A percentile compares a stretch with the other conserved stretches of the same genome.
Conservation (phyloP, 2,329 filamentous ascomycete genomes). For the Cercospora sp. region DNA sequence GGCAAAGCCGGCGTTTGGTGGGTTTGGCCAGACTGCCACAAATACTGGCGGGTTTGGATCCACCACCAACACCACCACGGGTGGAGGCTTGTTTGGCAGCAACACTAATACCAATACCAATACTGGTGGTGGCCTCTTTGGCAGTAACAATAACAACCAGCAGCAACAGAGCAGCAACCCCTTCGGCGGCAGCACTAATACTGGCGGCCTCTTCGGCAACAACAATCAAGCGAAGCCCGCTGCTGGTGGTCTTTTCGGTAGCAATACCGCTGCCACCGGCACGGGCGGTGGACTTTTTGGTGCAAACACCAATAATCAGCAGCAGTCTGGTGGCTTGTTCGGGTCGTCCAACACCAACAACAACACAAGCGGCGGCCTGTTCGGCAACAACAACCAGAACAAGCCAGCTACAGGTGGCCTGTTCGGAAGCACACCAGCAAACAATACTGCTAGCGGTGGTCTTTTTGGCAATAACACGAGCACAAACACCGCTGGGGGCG, state of each 20-base stretch:
- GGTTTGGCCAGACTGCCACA: conserved; percentile 20
- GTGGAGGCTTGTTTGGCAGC: conserved; percentile 27
- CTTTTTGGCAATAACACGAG: conserved; percentile 41
- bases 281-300: conserved; percentile 36
- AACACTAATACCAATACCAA: conserved; percentile 24
- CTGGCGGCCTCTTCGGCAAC: conserved; percentile 38
- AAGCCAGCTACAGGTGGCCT: conserved; percentile 28
- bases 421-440: conserved; percentile 45
- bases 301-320: conserved; percentile 20
- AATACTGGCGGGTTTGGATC: conserved; percentile 19
- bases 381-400: conserved; percentile 34
- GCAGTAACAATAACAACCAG: conserved; percentile 30
- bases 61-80: conserved; percentile 31
- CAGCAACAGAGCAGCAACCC: conserved; percentile 31
- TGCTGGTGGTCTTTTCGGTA: conserved; percentile 43
- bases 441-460: conserved; percentile 40
- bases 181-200: conserved; percentile 44
- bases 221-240: conserved; percentile 18
- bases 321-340: conserved; percentile 29
- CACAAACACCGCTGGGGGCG: conserved; percentile 31
- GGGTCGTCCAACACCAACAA: conserved; percentile 29
- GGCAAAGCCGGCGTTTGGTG: conserved; percentile 26
- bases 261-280: conserved; percentile 33
- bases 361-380: conserved; percentile 37
- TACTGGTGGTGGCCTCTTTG: conserved; percentile 30